Base-by-base conservation (phyloP, 768 basidiomycete genomes). In the Suillus fuscotomentosus region DNA sequence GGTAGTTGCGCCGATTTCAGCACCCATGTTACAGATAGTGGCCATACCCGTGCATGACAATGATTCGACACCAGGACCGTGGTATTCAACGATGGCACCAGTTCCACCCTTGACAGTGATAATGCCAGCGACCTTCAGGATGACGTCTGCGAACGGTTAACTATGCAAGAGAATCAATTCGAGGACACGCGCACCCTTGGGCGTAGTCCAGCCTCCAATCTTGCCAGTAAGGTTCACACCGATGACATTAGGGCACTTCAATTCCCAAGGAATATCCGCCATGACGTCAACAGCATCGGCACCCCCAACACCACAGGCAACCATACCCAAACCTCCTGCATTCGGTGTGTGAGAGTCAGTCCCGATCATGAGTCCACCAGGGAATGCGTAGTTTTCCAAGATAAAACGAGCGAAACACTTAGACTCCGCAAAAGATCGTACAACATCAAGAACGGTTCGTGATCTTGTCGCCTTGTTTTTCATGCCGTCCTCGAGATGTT, bases 1-100 rank as follows among this genome's bases (percentile, higher is more conserved):
- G 24, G 97, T 99, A 11, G 97, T 99, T 43, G 97, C 97, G 76
- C 97, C 97, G 72, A 99, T 98, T 80, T 99, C 97, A 70, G 97
- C 97, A 84, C 97, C 97, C 97, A 99, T 99, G 88, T 98, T 99
- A 79, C 97, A 98, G 73, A 99, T 97, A 27, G 97, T 99, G 60
- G 94, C 97, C 96, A 99, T 97, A 79, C 97, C 97, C 55, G 97
- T 99, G 86, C 92, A 94, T 56, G 95, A 97, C 66, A 99, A 86
- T 42, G 94, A 94, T 74, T 97, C 91, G 67, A 99, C 91, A 84
- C 97, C 97, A 73, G 95, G 79, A 68, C 97, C 97, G 70, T 83
- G 89, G 83, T 99, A 99, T 77, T 99, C 97, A 70, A 99, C 94
- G 72, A 99, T 98, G 63, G 97, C 95, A 70, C 97, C 97, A 71